Evolutionary conservation across 495 filamentous ascomycete genomes (phyloP).

Genomic region (Elasticomyces elasticus): DNA sequence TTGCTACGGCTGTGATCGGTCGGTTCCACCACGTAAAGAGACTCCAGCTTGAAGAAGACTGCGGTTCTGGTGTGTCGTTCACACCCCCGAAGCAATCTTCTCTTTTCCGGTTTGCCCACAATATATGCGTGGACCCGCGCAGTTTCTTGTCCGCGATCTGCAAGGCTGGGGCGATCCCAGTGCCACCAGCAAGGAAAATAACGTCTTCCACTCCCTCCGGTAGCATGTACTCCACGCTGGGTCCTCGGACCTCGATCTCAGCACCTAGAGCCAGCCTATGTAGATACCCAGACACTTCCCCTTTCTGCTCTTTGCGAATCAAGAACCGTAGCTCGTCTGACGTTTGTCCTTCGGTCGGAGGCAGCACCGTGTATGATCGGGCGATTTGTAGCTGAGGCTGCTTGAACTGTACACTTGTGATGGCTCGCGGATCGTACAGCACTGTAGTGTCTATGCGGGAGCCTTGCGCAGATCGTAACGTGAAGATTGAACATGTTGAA

Average conservation of each 20-base stretch:
- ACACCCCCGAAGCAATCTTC: conserved; percentile 48
- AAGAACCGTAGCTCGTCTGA: conserved; percentile 39
- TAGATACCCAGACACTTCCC: conserved; percentile 55
- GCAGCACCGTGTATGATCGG: conserved; percentile 79
- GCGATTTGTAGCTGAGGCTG: conserved; percentile 88
- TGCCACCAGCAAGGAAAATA: conserved; percentile 84
- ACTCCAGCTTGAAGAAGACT: background rate
- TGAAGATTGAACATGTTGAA: conserved; percentile 64
- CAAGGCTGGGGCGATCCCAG: conserved; percentile 83
- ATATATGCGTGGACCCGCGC: conserved; percentile 36
- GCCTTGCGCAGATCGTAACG: conserved; percentile 37
- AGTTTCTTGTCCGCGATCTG: conserved; percentile 56
- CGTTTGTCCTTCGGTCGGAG: conserved; percentile 34
- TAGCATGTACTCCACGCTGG: conserved; percentile 58
- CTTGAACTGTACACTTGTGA: conserved; percentile 86
- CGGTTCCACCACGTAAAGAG: conserved; percentile 13
- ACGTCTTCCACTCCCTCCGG: conserved; percentile 46
- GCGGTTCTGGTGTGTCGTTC: conserved; percentile 24
- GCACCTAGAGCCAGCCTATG: conserved; percentile 50
- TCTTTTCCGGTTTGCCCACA: conserved; percentile 56
- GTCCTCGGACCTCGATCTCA: conserved; percentile 65
- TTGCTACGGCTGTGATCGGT: conserved; percentile 6
- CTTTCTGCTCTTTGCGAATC: conserved; percentile 36
- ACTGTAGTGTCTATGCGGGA: conserved; percentile 29
- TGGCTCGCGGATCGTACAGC: conserved; percentile 40